A percentile compares a stretch with the other conserved stretches of the same genome.
phyloP scores from a whole-genome alignment of 495 filamentous ascomycete species.

The Copromyces sp. region DNA sequence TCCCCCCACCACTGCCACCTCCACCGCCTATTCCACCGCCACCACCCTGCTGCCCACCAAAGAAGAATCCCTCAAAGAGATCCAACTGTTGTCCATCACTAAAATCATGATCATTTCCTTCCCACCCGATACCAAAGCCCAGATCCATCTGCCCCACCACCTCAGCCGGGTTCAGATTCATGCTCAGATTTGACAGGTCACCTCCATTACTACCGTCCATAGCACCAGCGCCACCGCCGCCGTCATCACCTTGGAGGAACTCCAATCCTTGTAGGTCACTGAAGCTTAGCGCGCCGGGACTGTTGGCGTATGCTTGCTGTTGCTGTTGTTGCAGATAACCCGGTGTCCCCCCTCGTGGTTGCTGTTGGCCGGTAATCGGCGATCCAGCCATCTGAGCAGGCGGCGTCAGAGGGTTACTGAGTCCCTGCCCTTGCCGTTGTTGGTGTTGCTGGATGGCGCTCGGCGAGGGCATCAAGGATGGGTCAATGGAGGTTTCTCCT shows the following conservation, averaged over 20 bases:
- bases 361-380: constrained; percentile 2
- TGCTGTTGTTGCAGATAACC: constrained; percentile 5
- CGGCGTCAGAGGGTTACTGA: background rate
- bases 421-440: constrained; percentile 3
- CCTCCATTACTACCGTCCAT: constrained; percentile 20
- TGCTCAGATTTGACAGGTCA: constrained; percentile 4
- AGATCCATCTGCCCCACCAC: constrained; percentile 44
- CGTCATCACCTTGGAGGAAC: constrained; percentile 28
- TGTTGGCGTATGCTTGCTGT: constrained; percentile 6
- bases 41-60: constrained; percentile 47
- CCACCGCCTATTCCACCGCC: constrained; percentile 4
- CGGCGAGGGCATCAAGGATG: constrained; percentile 35
- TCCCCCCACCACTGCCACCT: background rate
- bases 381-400: constrained; percentile 1
- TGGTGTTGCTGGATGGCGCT: constrained; percentile 14
- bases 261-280: constrained; percentile 38
- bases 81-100: constrained; percentile 70
- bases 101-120: constrained; percentile 69
- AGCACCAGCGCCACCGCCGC: background rate
- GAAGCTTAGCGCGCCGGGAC: constrained; percentile 18
- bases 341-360: background rate
- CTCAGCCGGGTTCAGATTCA: background rate
- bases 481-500: constrained; percentile 29
- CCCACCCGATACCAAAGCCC: constrained; percentile 61
- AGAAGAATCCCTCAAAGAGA: constrained; percentile 88